Percentiles rank a stretch among this genome's conserved stretches.
Conservation (phyloP, 345 rosid species). For the Linum usitatissimum region DNA sequence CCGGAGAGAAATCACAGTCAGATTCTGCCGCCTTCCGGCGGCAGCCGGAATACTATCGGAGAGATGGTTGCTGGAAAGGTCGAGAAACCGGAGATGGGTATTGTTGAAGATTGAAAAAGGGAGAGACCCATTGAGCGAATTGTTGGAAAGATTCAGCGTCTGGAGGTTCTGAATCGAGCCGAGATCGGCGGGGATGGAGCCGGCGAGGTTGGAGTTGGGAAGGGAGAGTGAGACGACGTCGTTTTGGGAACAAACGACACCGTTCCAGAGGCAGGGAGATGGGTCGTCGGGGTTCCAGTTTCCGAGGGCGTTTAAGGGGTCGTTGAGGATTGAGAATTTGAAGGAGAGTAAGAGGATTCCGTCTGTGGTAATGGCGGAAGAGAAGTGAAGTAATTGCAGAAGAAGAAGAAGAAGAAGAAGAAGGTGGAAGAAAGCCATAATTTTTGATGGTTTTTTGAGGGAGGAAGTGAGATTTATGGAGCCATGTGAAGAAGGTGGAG, state of each 20-base stretch:
- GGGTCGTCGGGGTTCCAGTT: conserved; percentile 51
- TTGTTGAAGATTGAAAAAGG: conserved; percentile 48
- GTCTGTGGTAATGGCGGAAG: conserved; percentile 49
- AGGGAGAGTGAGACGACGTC: conserved; percentile 52
- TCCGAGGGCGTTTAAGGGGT: conserved; percentile 47
- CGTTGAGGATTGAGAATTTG: conserved; percentile 49
- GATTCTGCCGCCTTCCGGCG: conserved; percentile 27
- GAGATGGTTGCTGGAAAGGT: conserved; percentile 57
- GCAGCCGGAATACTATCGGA: conserved; percentile 44
- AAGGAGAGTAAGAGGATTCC: conserved; percentile 74
- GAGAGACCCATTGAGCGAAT: conserved; percentile 67
- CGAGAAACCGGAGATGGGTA: conserved; percentile 51
- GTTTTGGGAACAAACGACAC: conserved; percentile 42
- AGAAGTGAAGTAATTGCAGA: conserved; percentile 7
- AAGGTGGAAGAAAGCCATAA: conserved; percentile 23
- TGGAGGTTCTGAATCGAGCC: conserved; percentile 47
- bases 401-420: conserved; percentile 25
- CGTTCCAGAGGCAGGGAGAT: conserved; percentile 77
- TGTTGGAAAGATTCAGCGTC: conserved; percentile 67
- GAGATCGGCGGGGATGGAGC: conserved; percentile 67
- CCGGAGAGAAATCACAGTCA: conserved; percentile 44
- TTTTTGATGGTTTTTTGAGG: not conserved
- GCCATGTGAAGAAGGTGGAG: conserved; percentile 31
- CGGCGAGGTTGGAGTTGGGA: conserved; percentile 53
- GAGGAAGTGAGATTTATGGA: conserved; percentile 31